These are phyloP conservation scores for Pseudocercospora musae DNA, from an alignment of 2,329 filamentous ascomycete genomes.

Conservation along the genomic window DNA sequence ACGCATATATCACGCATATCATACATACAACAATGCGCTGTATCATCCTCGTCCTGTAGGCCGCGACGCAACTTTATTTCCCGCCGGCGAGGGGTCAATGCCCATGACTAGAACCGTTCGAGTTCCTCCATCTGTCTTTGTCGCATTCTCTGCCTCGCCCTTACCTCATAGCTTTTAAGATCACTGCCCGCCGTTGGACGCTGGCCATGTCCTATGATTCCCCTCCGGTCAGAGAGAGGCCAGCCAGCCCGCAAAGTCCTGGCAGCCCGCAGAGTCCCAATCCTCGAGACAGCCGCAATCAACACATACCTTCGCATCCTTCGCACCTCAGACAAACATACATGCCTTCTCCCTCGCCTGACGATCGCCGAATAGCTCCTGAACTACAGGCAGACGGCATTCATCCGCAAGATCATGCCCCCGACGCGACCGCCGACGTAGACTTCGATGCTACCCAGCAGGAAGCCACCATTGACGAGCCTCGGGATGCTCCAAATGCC, in stretches of 20 bases:
- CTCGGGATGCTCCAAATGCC: conserved; percentile 34
- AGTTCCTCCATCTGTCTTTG: background rate
- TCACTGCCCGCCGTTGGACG: background rate
- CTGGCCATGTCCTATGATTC: background rate
- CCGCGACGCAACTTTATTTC: background rate
- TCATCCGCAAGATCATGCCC: conserved; percentile 34
- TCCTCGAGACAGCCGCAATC: conserved; percentile 14
- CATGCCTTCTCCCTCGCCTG: conserved; percentile 44
- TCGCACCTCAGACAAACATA: conserved; percentile 41
- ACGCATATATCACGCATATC: background rate
- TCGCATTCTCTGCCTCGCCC: background rate
- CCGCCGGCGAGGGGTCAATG: background rate
- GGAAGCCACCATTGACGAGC: conserved; percentile 24
- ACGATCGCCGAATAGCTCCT: conserved; percentile 35
- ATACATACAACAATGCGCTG: too few species aligned
- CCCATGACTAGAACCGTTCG: background rate
- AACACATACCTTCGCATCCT: conserved; percentile 31
- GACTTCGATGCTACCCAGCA: conserved; percentile 10
- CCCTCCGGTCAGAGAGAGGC: background rate
- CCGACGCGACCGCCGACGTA: conserved; percentile 30
- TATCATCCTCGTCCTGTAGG: too few species aligned
- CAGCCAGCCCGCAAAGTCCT: conserved; percentile 11
- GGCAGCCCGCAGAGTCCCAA: conserved; percentile 8
- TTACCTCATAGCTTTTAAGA: background rate
- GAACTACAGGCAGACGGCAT: conserved; percentile 31